Evolutionary conservation across 306 rosid genomes (phyloP).

Genomic region (Delonix regia): DNA sequence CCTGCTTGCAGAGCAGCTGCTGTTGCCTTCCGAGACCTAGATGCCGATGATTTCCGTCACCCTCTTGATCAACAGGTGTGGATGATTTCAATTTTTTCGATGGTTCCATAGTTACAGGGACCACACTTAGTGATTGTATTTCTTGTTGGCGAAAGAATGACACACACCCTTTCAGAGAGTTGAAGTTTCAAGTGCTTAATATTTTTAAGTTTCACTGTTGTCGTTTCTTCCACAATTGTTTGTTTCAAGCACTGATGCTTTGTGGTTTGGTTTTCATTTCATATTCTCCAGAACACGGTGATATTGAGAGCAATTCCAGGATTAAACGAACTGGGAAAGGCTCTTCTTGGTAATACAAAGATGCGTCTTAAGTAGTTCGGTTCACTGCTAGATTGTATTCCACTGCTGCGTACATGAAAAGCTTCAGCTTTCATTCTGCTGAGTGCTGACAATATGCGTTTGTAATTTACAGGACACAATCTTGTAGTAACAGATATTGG

Average conservation of each 20-base stretch:
- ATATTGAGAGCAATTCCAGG: constrained; percentile 95
- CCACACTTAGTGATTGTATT: background rate
- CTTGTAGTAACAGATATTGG: background rate
- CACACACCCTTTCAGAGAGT: background rate
- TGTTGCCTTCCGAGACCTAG: constrained; percentile 71
- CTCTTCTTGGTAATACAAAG: constrained; percentile 63
- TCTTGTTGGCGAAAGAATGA: background rate
- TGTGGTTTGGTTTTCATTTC: constrained; percentile 11
- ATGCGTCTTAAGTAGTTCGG: background rate
- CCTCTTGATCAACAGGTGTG: constrained; percentile 88
- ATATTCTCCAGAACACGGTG: constrained; percentile 73
- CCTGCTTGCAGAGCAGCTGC: constrained; percentile 64
- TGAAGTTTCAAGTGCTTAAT: background rate
- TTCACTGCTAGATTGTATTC: background rate
- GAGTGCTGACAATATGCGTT: background rate
- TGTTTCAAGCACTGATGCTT: constrained; percentile 1
- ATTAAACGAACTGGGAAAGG: constrained; percentile 74
- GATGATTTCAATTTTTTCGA: background rate
- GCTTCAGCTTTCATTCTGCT: background rate
- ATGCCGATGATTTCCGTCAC: constrained; percentile 95
- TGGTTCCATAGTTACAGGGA: background rate
- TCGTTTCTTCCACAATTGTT: constrained; percentile 4
- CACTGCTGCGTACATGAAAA: background rate
- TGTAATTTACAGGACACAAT: background rate
- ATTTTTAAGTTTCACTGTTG: background rate